Evolutionary conservation across 2,329 filamentous ascomycete species (phyloP), one percentile per base, ranked within the genome.

Genomic region (Hypoxylon sp.): DNA sequence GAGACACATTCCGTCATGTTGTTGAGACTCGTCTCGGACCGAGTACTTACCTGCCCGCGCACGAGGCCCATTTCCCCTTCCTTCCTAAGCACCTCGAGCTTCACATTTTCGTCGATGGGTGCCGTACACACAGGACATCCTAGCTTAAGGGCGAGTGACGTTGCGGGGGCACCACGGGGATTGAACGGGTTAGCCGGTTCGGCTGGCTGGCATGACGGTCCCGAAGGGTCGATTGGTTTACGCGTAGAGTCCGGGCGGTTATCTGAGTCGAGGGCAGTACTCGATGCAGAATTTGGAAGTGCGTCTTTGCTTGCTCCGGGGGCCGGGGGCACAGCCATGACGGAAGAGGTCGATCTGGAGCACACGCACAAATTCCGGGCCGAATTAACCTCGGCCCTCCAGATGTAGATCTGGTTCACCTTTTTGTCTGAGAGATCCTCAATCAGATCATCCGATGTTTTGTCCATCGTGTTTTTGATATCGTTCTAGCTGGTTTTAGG

Each of bases 371-470:
- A 74, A 18, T 73, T 71, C 33, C 72, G 73, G 49, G 78, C 75
- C 20, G 75, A 72, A 33, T 77, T 77, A 49, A 86, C 82, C 74
- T 86, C 84, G 54, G 76, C 75, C 58, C 81, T 81, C 84, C 84
- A 87, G 63, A 82, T 78, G 62, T 82, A 74, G 67, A 86, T 84
- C 73, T 80, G 79, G 51, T 67, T 59, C 40, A 71, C 62, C 61
- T 72, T 75, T 28, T 56, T 60, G 32, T 61, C 50, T 53, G 52
- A 30, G 24, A 65, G 14, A 18, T 4, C n/a, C 12, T 30, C n/a
- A 8, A 16, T n/a, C 18, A 12, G 22, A n/a, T 12, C 7, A 20
- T 8, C 44, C 36, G 44, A 22, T 4, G 32, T 26, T 30, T 12
- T 11, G 16, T 12, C 38, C 60, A 64, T 67, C 42, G 40, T 45